Conservation (phyloP, 495 filamentous ascomycete species). For the Penicillium pancosmium region DNA sequence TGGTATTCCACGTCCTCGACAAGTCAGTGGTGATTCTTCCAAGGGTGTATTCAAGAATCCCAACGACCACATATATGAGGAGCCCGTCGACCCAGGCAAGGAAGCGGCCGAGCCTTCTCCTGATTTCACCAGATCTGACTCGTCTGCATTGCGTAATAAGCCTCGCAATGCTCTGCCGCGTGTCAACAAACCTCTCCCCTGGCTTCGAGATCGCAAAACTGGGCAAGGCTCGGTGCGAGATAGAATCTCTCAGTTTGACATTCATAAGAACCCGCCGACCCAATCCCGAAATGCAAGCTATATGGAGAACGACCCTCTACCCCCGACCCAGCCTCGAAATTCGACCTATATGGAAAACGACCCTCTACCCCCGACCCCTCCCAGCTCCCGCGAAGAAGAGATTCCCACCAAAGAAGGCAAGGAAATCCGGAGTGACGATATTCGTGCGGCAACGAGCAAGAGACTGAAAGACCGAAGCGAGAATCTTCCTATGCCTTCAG, state of each 20-base stretch:
- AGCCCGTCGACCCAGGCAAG: constrained; percentile 56
- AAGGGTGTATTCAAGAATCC: constrained; percentile 56
- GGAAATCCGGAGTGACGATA: constrained; percentile 84
- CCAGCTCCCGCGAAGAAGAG: constrained; percentile 22
- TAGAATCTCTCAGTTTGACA: constrained; percentile 67
- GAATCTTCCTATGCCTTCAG: constrained; percentile 80
- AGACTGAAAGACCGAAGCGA: constrained; percentile 79
- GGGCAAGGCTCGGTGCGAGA: constrained; percentile 48
- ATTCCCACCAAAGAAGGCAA: constrained; percentile 67
- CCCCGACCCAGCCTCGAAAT: constrained; percentile 63
- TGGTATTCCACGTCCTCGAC: constrained; percentile 34
- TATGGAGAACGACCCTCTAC: constrained; percentile 57
- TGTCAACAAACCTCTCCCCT: constrained; percentile 45
- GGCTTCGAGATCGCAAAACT: constrained; percentile 32
- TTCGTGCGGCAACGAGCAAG: constrained; percentile 89
- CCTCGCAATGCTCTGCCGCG: constrained; percentile 62
- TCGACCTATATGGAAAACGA: constrained; percentile 71
- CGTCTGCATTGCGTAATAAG: constrained; percentile 55
- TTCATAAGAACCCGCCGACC: constrained; percentile 74
- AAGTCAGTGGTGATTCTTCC: constrained; percentile 42
- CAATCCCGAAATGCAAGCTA: constrained; percentile 77
- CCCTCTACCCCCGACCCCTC: constrained; percentile 34
- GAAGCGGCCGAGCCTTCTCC: constrained; percentile 35
- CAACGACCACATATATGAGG: constrained; percentile 87
- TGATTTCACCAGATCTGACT: constrained; percentile 41